Conservation (phyloP, 352 stramenopile genomes). For the Phytophthora palmivora region DNA sequence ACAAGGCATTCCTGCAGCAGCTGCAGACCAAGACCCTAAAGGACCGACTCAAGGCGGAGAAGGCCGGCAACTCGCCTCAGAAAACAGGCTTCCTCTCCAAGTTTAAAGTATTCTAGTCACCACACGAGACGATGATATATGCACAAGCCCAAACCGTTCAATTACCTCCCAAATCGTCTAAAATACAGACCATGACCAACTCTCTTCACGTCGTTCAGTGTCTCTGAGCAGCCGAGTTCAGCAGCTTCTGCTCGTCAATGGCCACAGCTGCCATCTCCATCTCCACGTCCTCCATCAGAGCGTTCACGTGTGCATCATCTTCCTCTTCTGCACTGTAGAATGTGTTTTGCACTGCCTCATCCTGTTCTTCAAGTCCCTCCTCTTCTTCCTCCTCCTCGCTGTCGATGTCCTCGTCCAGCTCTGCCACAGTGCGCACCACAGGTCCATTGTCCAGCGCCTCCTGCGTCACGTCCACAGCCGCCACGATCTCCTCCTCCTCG, state of each 20-base stretch:
- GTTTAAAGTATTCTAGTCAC: slow-evolving; percentile 68
- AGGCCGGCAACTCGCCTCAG: slow-evolving; percentile 36
- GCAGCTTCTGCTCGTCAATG: slow-evolving; percentile 49
- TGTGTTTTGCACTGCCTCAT: slow-evolving; percentile 43
- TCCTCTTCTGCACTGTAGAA: slow-evolving; percentile 42
- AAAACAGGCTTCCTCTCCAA: slow-evolving; percentile 79
- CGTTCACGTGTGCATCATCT: slow-evolving; percentile 48
- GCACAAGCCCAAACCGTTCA: slow-evolving; percentile 29
- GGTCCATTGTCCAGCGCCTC: slow-evolving; percentile 54
- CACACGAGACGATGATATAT: slow-evolving; percentile 15
- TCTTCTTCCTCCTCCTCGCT: slow-evolving; percentile 50
- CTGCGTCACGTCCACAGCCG: slow-evolving; percentile 68
- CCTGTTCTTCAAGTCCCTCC: slow-evolving; percentile 43
- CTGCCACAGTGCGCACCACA: slow-evolving; percentile 64
- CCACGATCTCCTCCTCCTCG: slow-evolving; percentile 72
- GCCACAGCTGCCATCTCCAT: slow-evolving; percentile 76
- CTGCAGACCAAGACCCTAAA: slow-evolving; percentile 79
- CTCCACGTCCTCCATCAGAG: slow-evolving; percentile 69
- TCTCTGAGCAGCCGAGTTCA: slow-evolving; percentile 27
- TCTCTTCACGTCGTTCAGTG: slow-evolving; percentile 12
- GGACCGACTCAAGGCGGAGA: slow-evolving; percentile 76
- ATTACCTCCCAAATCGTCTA: slow-evolving; percentile 26
- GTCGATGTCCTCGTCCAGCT: slow-evolving; percentile 56
- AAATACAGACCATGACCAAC: slow-evolving; percentile 25
- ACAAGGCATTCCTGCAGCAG: slow-evolving; percentile 79